These are phyloP conservation scores for Candida pini DNA, from an alignment of 805 yeast species.

Conservation along the genomic window DNA sequence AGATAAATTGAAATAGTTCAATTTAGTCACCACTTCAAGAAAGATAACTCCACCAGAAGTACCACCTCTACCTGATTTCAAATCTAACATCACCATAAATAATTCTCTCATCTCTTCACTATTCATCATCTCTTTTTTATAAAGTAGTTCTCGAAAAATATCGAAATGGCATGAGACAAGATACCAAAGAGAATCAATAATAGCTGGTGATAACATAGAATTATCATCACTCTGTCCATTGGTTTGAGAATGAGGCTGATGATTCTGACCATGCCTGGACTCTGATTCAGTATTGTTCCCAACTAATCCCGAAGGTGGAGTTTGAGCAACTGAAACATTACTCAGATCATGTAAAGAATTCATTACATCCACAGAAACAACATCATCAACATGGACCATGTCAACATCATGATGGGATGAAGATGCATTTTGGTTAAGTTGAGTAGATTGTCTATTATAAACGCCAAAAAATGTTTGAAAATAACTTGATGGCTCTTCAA, in stretches of 20 bases:
- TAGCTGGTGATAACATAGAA: conserved; percentile 2
- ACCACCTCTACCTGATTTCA: conserved; percentile 4
- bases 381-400: conserved; percentile 17
- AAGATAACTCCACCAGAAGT: conserved; percentile 2
- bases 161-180: conserved; percentile 13
- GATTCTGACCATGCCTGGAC: conserved; percentile 3
- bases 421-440: conserved; percentile 4
- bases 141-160: conserved; percentile 16
- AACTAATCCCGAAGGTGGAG: conserved; percentile 8
- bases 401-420: conserved; percentile 12
- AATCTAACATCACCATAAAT: conserved; percentile 11
- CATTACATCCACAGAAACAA: conserved; percentile 21
- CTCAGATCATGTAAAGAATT: conserved; percentile 21
- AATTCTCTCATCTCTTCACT: conserved; percentile 10
- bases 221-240: conserved; percentile 3
- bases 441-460: conserved; percentile 5
- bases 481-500: conserved; percentile 12
- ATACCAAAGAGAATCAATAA: conserved; percentile 21
- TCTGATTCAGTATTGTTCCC: background rate
- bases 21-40: conserved; percentile 16
- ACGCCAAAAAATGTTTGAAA: conserved; percentile 12
- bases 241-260: conserved; percentile 7
- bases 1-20: conserved; percentile 38
- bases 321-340: conserved; percentile 17
- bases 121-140: conserved; percentile 8